Percentiles rank a stretch among this genome's conserved stretches.
phyloP scores from a whole-genome alignment of 148 eudicot species.

The Fagopyrum homotropicum region DNA sequence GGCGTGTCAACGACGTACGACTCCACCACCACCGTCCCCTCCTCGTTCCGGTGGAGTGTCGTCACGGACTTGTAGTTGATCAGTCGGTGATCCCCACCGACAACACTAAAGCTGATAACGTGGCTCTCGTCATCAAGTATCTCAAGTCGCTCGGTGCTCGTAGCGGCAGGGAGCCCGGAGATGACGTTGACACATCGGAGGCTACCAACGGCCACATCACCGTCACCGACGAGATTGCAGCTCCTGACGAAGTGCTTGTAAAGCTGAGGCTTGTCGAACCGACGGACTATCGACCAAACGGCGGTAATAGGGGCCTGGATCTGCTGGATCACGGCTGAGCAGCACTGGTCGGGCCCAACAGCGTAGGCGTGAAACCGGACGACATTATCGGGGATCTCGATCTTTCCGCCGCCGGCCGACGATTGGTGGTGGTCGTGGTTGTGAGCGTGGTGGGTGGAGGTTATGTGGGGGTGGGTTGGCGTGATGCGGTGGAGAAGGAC shows the following conservation, averaged over 20 bases:
- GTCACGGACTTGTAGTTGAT: constrained; percentile 66
- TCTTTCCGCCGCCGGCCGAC: not conserved
- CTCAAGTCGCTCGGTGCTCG: constrained; percentile 61
- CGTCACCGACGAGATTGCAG: constrained; percentile 58
- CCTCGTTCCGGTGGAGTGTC: constrained; percentile 31
- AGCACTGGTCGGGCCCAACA: constrained; percentile 49
- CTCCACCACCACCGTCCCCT: constrained; percentile 52
- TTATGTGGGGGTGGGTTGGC: not conserved
- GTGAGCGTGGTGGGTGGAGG: not conserved
- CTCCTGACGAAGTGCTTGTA: constrained; percentile 77
- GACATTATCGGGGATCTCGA: constrained; percentile 35
- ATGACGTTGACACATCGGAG: constrained; percentile 56
- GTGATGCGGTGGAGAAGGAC: constrained; percentile 1
- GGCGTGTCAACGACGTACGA: constrained; percentile 67
- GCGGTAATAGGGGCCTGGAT: constrained; percentile 48
- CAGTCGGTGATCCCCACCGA: constrained; percentile 71
- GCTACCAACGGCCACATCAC: constrained; percentile 44
- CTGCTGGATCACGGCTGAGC: constrained; percentile 59
- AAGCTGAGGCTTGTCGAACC: constrained; percentile 75
- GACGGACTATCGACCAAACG: constrained; percentile 75
- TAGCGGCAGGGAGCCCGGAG: constrained; percentile 71
- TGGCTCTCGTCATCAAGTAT: constrained; percentile 64
- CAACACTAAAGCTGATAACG: constrained; percentile 64
- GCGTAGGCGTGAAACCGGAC: constrained; percentile 44
- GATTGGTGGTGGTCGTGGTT: not conserved